phyloP scores from a whole-genome alignment of 805 yeast genomes.

The Pichia cabralensis region DNA sequence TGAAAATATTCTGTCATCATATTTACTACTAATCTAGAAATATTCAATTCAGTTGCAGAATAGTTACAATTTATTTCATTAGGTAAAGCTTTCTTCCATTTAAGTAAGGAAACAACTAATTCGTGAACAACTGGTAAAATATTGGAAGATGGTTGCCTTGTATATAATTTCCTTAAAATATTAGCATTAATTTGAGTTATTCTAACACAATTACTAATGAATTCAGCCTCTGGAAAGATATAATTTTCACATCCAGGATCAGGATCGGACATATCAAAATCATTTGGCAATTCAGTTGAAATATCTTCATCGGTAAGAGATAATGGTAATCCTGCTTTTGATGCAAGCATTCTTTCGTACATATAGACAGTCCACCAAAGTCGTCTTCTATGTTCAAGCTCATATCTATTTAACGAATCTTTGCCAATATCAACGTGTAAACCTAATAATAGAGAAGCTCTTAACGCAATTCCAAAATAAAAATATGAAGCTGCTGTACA shows the following conservation, averaged over 20 bases:
- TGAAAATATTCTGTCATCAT: slow-evolving; percentile 78
- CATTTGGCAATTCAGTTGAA: slow-evolving; percentile 66
- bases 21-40: slow-evolving; percentile 60
- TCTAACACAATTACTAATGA: slow-evolving; percentile 64
- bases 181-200: slow-evolving; percentile 73
- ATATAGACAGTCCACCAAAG: slow-evolving; percentile 33
- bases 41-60: slow-evolving; percentile 39
- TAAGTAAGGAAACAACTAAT: slow-evolving; percentile 52
- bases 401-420: slow-evolving; percentile 42
- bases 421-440: slow-evolving; percentile 78
- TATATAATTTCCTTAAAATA: slow-evolving; percentile 58
- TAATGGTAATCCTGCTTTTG: slow-evolving; percentile 73
- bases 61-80: slow-evolving; percentile 58
- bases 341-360: slow-evolving; percentile 60
- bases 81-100: slow-evolving; percentile 61
- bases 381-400: slow-evolving; percentile 39
- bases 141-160: slow-evolving; percentile 67
- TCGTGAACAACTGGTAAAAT: slow-evolving; percentile 66
- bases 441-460: slow-evolving; percentile 65
- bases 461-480: slow-evolving; percentile 65
- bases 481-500: slow-evolving; percentile 75
- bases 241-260: slow-evolving; percentile 52
- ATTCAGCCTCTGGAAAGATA: slow-evolving; percentile 72
- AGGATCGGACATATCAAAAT: slow-evolving; percentile 55
- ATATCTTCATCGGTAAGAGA: slow-evolving; percentile 77